A percentile compares a stretch with the other conserved stretches of the same genome.
phyloP scores from a whole-genome alignment of 2,329 filamentous ascomycete species.

The Aspergillus sp. region DNA sequence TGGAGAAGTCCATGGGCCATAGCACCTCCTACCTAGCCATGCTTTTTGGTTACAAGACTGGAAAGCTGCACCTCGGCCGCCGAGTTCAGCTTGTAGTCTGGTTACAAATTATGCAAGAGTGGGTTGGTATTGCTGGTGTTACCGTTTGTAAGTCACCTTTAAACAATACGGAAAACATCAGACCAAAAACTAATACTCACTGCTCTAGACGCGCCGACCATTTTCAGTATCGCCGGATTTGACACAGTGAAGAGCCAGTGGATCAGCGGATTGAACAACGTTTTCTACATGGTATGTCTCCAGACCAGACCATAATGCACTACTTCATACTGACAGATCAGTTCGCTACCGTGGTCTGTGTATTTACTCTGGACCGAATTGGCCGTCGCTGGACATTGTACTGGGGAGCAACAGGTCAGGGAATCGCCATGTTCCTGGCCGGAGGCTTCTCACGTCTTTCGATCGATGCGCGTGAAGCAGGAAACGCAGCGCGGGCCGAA shows the following conservation, averaged over 20 bases:
- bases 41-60: constrained; percentile 66
- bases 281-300: constrained; percentile 53
- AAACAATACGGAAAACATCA: too few relatives aligned
- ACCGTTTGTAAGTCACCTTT: constrained; percentile 52
- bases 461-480: constrained; percentile 49
- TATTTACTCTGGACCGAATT: constrained; percentile 69
- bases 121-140: constrained; percentile 69
- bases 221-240: constrained; percentile 69
- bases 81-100: constrained; percentile 70
- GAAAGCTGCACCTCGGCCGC: constrained; percentile 64
- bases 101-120: constrained; percentile 70
- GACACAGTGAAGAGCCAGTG: constrained; percentile 60
- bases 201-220: constrained; percentile 44
- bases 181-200: background rate
- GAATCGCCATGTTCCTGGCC: constrained; percentile 66
- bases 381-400: constrained; percentile 69
- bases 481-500: constrained; percentile 47
- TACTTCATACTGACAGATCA: constrained; percentile 24
- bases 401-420: constrained; percentile 65
- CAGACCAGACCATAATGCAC: background rate
- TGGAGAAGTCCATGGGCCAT: constrained; percentile 58
- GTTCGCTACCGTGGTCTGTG: constrained; percentile 67
- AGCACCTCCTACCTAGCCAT: constrained; percentile 62
- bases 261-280: constrained; percentile 60
- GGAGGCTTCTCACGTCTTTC: constrained; percentile 61